Evolutionary conservation across 768 basidiomycete genomes (phyloP).

Genomic region (Dendrothele bispora): DNA sequence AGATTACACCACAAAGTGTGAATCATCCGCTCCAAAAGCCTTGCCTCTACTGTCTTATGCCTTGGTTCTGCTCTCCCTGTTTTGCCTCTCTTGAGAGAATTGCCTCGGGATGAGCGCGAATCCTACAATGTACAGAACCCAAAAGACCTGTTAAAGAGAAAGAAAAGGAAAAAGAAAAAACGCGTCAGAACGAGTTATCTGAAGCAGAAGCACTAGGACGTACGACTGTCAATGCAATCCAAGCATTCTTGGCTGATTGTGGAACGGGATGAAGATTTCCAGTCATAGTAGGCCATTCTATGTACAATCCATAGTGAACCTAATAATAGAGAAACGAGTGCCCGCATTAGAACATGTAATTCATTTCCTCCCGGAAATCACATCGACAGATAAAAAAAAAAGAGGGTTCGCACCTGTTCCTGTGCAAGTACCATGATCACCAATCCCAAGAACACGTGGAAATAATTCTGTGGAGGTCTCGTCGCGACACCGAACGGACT

Average conservation of each 20-base stretch:
- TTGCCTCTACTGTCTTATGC: too few relatives aligned
- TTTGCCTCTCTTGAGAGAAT: slow-evolving; percentile 35
- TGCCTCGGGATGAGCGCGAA: slow-evolving; percentile 46
- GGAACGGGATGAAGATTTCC: slow-evolving; percentile 37
- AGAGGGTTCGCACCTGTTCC: slow-evolving; percentile 38
- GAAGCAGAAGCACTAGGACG: slow-evolving; percentile 13
- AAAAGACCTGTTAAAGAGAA: slow-evolving; percentile 38
- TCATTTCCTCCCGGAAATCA: background rate
- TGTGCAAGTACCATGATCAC: slow-evolving; percentile 53
- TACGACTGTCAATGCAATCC: slow-evolving; percentile 45
- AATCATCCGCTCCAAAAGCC: too few relatives aligned
- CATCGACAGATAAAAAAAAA: background rate
- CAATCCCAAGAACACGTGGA: slow-evolving; percentile 55
- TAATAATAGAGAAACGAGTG: slow-evolving; percentile 15
- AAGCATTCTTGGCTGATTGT: slow-evolving; percentile 40
- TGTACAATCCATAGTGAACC: slow-evolving; percentile 51
- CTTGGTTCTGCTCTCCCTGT: too few relatives aligned
- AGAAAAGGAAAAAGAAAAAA: slow-evolving; percentile 1
- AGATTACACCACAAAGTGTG: too few relatives aligned
- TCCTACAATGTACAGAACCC: slow-evolving; percentile 43
- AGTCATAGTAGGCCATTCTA: slow-evolving; percentile 38
- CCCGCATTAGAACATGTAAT: slow-evolving; percentile 9
- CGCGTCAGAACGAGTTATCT: background rate
- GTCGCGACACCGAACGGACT: slow-evolving; percentile 31
- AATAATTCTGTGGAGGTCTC: slow-evolving; percentile 53